Base-by-base conservation (phyloP, 495 filamentous ascomycete genomes). In the Trichoderma erinaceum region DNA sequence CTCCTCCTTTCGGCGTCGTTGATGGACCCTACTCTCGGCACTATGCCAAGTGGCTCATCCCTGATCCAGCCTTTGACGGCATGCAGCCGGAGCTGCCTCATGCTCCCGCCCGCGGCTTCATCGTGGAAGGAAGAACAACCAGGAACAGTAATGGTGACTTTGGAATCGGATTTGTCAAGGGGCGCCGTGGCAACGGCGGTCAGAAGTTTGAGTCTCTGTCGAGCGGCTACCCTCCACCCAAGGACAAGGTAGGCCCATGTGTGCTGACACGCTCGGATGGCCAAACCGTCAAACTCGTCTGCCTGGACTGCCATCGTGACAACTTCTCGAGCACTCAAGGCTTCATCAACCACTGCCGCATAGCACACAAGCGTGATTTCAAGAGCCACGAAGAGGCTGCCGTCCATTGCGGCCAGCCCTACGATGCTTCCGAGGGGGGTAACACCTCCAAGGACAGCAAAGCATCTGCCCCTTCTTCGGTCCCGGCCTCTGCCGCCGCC, bases 301-400 rank as follows among this genome's bases (percentile, higher is more conserved):
- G 95, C 78, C 81, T 93, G 65, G 90, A 95, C 74, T 99, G 95
- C 73, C 85, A 91, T 52, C 82, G 92, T 67, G 89, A 89, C 78
- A 90, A 97, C 75, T 98, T 97, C 76, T 92, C 90, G 58, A 97
- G 92, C 76, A 92, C 92, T 1, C 95, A 99, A 76, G 95, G 95
- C 3, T 98, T 99, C 74, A 94, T 99, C 80, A 99, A 99, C 71
- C 95, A 99, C 73, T 97, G 93, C 73, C 92, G 95, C 52, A 97
- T 99, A 68, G 92, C 93, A 11, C 95, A 99, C 77, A 88, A 87
- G 69, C 85, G 92, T 64, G 92, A 93, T 66, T 97, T 91, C 79
- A 89, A 92, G 73, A 97, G 92, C 72, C 95, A 99, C 72, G 93
- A 97, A 73, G 92, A 91, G 66, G 95, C 95, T 52, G 95, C 95